Evolutionary conservation across 2,329 filamentous ascomycete genomes (phyloP).

Genomic region (Ceratocystis huliohia): DNA sequence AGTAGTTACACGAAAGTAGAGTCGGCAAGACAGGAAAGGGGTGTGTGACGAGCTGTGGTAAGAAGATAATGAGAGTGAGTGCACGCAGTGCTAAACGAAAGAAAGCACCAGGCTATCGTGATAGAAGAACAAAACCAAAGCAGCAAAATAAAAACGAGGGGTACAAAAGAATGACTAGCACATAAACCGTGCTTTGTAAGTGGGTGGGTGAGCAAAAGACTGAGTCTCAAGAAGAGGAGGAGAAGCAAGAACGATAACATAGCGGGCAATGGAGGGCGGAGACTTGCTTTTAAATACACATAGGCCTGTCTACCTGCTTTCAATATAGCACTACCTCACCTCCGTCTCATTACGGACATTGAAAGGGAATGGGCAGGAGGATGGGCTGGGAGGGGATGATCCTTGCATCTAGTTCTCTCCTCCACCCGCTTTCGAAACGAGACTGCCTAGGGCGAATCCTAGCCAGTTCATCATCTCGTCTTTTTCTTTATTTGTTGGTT

Average conservation of each 20-base stretch:
- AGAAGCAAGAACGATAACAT: slow-evolving; percentile 8
- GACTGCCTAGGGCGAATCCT: not conserved
- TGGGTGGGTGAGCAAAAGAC: slow-evolving; percentile 12
- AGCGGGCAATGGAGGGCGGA: not conserved
- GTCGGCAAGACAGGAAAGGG: not conserved
- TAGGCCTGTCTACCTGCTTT: not conserved
- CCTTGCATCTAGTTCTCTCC: not conserved
- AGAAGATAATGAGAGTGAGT: slow-evolving; percentile 6
- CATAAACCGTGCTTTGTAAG: slow-evolving; percentile 12
- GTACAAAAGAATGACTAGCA: slow-evolving; percentile 19
- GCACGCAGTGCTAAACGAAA: slow-evolving; percentile 21
- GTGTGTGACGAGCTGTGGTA: not conserved
- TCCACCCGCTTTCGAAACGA: slow-evolving; percentile 11
- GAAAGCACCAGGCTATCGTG: slow-evolving; percentile 18
- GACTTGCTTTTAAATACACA: slow-evolving; percentile 4
- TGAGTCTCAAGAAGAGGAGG: slow-evolving; percentile 7
- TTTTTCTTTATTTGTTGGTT: not conserved
- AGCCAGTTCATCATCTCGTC: not conserved
- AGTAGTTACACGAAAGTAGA: not conserved
- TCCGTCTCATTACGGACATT: not conserved
- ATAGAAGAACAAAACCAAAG: not conserved
- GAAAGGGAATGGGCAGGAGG: not conserved
- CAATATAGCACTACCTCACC: not conserved
- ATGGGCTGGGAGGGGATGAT: not conserved
- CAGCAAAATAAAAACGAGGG: slow-evolving; percentile 9